Percentiles rank a stretch among this genome's conserved stretches.
Evolutionary conservation across 495 filamentous ascomycete genomes (phyloP).

Genomic region (Aspergillus indologenus): DNA sequence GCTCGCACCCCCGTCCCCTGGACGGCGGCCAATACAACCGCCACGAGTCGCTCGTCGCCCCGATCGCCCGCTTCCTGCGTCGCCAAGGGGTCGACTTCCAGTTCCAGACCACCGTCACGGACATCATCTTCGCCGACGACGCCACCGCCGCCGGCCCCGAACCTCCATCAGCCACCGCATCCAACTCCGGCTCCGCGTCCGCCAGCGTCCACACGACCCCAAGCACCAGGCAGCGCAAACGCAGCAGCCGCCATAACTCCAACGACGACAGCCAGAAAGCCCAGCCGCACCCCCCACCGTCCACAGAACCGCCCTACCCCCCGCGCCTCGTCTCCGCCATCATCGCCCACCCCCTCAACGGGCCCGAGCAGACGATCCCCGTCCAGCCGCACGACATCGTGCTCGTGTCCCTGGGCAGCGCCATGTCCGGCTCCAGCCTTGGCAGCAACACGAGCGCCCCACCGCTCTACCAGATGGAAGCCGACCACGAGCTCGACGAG

Average conservation of each 20-base stretch:
- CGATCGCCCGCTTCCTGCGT: slow-evolving; percentile 37
- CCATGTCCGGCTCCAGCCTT: slow-evolving; percentile 23
- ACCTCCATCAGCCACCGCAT: background rate
- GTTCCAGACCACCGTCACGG: slow-evolving; percentile 31
- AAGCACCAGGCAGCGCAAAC: too few relatives aligned
- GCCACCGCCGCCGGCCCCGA: background rate
- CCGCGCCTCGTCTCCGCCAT: slow-evolving; percentile 13
- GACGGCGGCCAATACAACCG: slow-evolving; percentile 37
- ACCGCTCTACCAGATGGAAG: slow-evolving; percentile 19
- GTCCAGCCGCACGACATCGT: slow-evolving; percentile 31
- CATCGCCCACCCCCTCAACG: slow-evolving; percentile 2
- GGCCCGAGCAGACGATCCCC: slow-evolving; percentile 13
- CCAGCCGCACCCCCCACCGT: too few relatives aligned
- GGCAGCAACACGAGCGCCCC: slow-evolving; percentile 28
- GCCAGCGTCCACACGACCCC: too few relatives aligned
- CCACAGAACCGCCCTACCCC: background rate
- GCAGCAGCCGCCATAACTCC: background rate
- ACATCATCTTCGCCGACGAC: slow-evolving; percentile 22
- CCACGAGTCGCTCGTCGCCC: slow-evolving; percentile 39
- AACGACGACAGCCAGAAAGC: background rate
- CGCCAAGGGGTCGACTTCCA: slow-evolving; percentile 42
- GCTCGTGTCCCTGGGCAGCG: slow-evolving; percentile 28
- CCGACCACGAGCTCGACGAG: slow-evolving; percentile 28
- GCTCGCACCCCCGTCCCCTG: slow-evolving; percentile 17
- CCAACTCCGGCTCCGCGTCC: background rate